Evolutionary conservation across 805 yeast species (phyloP).

Genomic region (Schizosaccharomyces octosporus): DNA sequence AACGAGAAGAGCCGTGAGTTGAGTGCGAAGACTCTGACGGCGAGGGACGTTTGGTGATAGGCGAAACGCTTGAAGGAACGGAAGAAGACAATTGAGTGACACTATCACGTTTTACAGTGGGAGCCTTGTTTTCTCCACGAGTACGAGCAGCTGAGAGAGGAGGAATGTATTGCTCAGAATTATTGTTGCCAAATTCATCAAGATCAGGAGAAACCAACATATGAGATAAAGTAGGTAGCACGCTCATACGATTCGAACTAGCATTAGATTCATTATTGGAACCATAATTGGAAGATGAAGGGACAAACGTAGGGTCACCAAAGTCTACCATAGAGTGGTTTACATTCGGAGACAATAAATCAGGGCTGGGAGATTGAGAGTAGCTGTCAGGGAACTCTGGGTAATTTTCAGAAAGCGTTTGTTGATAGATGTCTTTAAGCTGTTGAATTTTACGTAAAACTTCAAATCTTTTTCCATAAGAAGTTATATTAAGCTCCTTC

Average conservation of each 20-base stretch:
- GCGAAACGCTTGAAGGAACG: not conserved
- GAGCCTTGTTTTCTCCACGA: not conserved
- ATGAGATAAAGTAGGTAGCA: not conserved
- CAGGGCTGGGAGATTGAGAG: not conserved
- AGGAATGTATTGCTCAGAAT: not conserved
- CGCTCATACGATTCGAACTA: not conserved
- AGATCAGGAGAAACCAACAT: not conserved
- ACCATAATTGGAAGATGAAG: not conserved
- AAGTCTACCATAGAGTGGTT: not conserved
- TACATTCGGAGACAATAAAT: not conserved
- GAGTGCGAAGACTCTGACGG: not conserved
- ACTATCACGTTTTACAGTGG: not conserved
- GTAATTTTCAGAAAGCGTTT: not conserved
- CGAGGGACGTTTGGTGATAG: not conserved
- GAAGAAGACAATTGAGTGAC: not conserved
- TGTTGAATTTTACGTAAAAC: slow-evolving; percentile 70
- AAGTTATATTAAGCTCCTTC: slow-evolving; percentile 73
- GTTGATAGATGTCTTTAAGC: not conserved
- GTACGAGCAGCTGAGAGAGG: not conserved
- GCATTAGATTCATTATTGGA: not conserved
- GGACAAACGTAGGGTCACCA: not conserved
- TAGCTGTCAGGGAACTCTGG: not conserved
- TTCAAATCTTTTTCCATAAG: slow-evolving; percentile 90
- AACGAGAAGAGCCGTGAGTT: not conserved
- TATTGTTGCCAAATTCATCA: not conserved